These are phyloP conservation scores for Umbelopsis vinacea DNA, from an alignment of 192 early-diverging fungal genomes.

Conservation along the genomic window DNA sequence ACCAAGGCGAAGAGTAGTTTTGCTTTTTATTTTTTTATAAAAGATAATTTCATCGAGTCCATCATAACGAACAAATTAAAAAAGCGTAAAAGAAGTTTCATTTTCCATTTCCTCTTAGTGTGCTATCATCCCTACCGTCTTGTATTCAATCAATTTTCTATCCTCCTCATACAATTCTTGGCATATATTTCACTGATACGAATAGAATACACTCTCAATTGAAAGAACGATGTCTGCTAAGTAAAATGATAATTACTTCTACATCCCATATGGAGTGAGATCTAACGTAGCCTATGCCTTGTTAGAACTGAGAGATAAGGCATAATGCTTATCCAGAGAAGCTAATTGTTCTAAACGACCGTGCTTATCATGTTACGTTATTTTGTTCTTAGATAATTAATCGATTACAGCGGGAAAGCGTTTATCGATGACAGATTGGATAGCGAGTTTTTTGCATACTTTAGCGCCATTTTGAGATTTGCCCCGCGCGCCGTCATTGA, in stretches of 20 bases:
- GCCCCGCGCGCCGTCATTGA: slow-evolving; percentile 9
- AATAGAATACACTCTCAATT: slow-evolving; percentile 21
- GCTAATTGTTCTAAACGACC: no score
- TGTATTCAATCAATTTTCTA: slow-evolving; percentile 8
- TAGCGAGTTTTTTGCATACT: background rate
- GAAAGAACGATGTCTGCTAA: background rate
- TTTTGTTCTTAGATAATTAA: background rate
- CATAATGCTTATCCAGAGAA: no score
- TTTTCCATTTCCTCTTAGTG: slow-evolving; percentile 2
- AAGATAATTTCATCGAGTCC: slow-evolving; percentile 17
- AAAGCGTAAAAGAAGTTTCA: background rate
- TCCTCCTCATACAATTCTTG: background rate
- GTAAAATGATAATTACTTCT: background rate
- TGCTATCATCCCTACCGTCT: background rate
- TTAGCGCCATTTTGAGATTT: slow-evolving; percentile 13
- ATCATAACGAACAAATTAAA: background rate
- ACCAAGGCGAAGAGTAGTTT: slow-evolving; percentile 15
- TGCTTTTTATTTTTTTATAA: background rate
- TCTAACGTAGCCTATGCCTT: no score
- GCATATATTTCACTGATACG: background rate
- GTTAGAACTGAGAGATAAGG: no score
- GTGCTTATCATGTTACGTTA: no score
- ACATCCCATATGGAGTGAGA: no score
- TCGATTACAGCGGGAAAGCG: slow-evolving; percentile 3
- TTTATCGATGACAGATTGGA: slow-evolving; percentile 7